phyloP scores from a whole-genome alignment of 257 asterid species.

The Phtheirospermum japonicum region DNA sequence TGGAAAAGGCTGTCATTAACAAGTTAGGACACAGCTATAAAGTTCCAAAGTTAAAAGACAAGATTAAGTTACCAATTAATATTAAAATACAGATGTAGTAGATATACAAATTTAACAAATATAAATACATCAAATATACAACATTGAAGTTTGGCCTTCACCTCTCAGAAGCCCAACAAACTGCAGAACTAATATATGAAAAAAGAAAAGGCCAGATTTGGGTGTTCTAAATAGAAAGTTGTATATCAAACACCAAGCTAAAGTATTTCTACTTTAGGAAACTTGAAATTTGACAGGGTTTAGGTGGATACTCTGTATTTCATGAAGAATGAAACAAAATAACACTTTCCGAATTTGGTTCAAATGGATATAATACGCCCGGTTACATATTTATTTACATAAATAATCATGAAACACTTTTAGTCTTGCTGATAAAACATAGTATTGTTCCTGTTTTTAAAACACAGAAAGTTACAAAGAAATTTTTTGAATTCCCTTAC shows the following conservation, averaged over 20 bases:
- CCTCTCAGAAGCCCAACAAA: neutral
- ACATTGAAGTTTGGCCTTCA: neutral
- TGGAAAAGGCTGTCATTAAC: conserved; percentile 62
- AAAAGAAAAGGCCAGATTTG: neutral
- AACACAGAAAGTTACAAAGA: no score
- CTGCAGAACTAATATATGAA: neutral
- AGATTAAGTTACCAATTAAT: conserved; percentile 9
- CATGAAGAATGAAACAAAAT: no score
- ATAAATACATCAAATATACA: neutral
- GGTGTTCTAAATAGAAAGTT: neutral
- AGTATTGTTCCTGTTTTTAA: no score
- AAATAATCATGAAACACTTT: neutral
- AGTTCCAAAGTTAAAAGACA: conserved; percentile 25
- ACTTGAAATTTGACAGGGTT: no score
- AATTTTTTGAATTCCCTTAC: conserved; percentile 31
- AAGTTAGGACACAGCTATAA: conserved; percentile 44
- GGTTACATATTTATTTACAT: no score
- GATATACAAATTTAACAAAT: no score
- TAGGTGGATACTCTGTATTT: no score
- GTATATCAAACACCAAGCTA: neutral
- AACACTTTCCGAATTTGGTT: no score
- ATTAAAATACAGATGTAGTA: conserved; percentile 1
- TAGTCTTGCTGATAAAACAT: neutral
- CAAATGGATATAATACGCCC: no score
- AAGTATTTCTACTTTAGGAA: no score